Conservation (phyloP, 2,329 filamentous ascomycete genomes). For the Dactylellina parvicollis region DNA sequence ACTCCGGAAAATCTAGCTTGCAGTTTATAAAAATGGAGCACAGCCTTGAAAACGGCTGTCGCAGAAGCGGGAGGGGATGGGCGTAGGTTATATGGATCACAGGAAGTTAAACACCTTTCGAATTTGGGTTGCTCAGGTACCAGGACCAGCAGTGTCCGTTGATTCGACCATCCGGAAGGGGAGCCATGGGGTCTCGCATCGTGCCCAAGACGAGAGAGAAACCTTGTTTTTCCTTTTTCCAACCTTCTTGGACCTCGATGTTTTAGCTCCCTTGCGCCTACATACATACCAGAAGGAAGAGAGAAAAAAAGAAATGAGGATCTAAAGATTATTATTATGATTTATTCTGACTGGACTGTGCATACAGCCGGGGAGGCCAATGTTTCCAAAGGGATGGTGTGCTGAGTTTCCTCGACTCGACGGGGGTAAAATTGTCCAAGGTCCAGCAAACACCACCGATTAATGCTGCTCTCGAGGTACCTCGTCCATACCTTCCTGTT, state of each 20-base stretch:
- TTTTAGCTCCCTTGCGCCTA: constrained; percentile 14
- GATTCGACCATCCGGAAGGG: constrained; percentile 41
- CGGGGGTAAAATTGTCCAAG: constrained; percentile 48
- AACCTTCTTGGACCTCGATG: background rate
- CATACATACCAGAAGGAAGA: constrained; percentile 10
- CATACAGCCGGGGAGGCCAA: constrained; percentile 42
- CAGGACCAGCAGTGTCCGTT: constrained; percentile 43
- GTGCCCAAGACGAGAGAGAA: constrained; percentile 1
- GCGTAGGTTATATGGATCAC: constrained; percentile 46
- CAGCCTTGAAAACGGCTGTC: constrained; percentile 49
- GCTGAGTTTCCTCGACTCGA: constrained; percentile 44
- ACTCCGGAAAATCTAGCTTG: constrained; percentile 46
- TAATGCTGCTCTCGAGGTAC: constrained; percentile 18
- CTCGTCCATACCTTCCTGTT: constrained; percentile 30
- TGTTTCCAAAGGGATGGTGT: constrained; percentile 51
- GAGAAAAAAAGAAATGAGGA: constrained; percentile 30
- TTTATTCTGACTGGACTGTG: constrained; percentile 24
- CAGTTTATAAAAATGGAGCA: constrained; percentile 29
- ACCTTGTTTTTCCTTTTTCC: constrained; percentile 28
- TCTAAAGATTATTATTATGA: background rate
- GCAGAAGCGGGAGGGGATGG: constrained; percentile 44
- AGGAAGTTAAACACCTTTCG: constrained; percentile 41
- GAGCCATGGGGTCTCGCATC: constrained; percentile 48
- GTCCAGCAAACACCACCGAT: constrained; percentile 52
- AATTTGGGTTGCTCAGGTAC: constrained; percentile 53